Conservation (phyloP, 805 yeast genomes). For the Sugiyamaella qingdaonensis region DNA sequence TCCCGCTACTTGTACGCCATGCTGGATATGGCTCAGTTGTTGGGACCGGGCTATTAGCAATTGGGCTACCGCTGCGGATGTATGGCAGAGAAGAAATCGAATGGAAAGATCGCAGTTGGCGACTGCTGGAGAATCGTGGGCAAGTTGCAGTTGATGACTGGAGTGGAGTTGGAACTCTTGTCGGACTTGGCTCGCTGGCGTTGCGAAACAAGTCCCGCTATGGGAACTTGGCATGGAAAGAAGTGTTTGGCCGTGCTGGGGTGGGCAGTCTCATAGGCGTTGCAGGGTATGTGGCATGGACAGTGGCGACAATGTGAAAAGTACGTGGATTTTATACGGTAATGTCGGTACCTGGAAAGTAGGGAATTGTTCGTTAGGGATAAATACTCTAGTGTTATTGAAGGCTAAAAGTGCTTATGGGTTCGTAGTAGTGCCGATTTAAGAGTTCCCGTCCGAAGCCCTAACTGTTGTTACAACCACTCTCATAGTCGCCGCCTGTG, state of each 20-base stretch:
- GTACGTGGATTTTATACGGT: no score
- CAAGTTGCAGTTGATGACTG: constrained; percentile 1
- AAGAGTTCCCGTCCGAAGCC: no score
- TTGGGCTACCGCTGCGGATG: background rate
- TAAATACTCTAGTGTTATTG: no score
- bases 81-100: constrained; percentile 2
- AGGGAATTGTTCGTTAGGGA: no score
- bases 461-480: no score
- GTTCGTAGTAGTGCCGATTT: no score
- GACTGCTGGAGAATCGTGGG: background rate
- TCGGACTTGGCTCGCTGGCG: constrained; percentile 1
- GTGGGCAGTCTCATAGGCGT: background rate
- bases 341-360: no score
- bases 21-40: background rate
- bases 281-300: background rate
- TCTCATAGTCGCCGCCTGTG: no score
- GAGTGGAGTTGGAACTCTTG: background rate
- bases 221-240: background rate
- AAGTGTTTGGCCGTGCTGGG: background rate
- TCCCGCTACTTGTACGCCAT: background rate
- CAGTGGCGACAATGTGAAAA: no score
- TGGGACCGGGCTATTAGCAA: background rate
- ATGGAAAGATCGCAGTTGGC: constrained; percentile 5
- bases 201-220: background rate
- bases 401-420: no score